Conservation (phyloP, 257 asterid genomes). For the Solanum sitiens region DNA sequence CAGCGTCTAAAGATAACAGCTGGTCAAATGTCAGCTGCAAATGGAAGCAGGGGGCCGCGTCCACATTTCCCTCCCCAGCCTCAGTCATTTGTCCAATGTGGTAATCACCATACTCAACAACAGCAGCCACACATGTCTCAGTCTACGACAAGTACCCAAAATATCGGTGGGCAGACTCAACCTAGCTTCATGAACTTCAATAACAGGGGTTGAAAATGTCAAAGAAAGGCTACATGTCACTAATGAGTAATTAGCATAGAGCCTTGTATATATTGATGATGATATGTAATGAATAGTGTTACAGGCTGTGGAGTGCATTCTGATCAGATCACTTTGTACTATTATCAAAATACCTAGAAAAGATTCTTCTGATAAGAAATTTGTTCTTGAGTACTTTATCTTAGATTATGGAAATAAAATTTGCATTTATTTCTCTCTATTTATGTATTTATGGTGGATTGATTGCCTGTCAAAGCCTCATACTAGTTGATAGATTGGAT, state of each 20-base stretch:
- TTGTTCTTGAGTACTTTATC: neutral
- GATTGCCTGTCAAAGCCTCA: neutral
- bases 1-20: constrained; percentile 77
- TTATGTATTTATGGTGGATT: neutral
- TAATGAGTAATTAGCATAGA: neutral
- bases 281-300: neutral
- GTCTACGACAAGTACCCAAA: constrained; percentile 18
- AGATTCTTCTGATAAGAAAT: neutral
- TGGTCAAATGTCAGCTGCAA: constrained; percentile 33
- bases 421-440: neutral
- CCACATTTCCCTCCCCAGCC: constrained; percentile 38
- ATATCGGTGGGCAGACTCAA: constrained; percentile 25
- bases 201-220: constrained; percentile 20
- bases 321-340: neutral
- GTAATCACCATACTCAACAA: constrained; percentile 34
- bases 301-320: neutral
- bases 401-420: neutral
- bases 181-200: constrained; percentile 33
- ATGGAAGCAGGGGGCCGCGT: constrained; percentile 33
- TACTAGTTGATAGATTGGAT: neutral
- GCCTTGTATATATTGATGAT: neutral
- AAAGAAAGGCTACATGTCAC: neutral
- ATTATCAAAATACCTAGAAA: neutral
- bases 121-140: constrained; percentile 23
- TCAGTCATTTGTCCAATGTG: constrained; percentile 26